These are phyloP conservation scores for Ligustrum vulgare DNA, from an alignment of 257 asterid genomes.

Conservation along the genomic window DNA sequence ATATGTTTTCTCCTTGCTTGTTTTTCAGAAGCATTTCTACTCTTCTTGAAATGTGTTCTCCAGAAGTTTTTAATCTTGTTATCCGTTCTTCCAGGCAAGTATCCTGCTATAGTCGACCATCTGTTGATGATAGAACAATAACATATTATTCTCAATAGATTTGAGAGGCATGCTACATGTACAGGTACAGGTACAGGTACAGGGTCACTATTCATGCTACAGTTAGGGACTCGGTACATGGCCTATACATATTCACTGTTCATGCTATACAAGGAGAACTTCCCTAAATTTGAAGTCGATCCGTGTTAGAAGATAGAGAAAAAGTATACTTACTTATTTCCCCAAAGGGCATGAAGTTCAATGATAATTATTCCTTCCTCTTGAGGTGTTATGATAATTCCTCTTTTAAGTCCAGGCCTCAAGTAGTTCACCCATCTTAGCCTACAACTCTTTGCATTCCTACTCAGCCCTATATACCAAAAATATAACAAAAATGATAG, in stretches of 20 bases:
- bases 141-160: not conserved
- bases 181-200: too few relatives aligned
- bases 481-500: too few relatives aligned
- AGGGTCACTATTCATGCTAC: too few relatives aligned
- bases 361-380: slow-evolving; percentile 50
- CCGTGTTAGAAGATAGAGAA: not conserved
- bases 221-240: too few relatives aligned
- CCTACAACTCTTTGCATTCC: slow-evolving; percentile 52
- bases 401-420: slow-evolving; percentile 46
- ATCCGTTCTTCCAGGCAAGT: slow-evolving; percentile 48
- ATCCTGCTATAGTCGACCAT: slow-evolving; percentile 47
- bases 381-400: slow-evolving; percentile 45
- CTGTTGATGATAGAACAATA: not conserved
- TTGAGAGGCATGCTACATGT: not conserved
- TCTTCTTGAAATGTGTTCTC: slow-evolving; percentile 43
- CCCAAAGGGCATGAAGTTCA: slow-evolving; percentile 51
- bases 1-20: slow-evolving; percentile 7
- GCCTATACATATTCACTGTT: too few relatives aligned
- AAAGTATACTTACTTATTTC: slow-evolving; percentile 36
- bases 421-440: slow-evolving; percentile 53
- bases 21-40: slow-evolving; percentile 17
- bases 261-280: too few relatives aligned
- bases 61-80: slow-evolving; percentile 42
- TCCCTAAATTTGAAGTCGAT: not conserved
- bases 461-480: slow-evolving; percentile 35